Conservation (phyloP, 169 alveolate species). For the Plasmodium blacklocki region DNA sequence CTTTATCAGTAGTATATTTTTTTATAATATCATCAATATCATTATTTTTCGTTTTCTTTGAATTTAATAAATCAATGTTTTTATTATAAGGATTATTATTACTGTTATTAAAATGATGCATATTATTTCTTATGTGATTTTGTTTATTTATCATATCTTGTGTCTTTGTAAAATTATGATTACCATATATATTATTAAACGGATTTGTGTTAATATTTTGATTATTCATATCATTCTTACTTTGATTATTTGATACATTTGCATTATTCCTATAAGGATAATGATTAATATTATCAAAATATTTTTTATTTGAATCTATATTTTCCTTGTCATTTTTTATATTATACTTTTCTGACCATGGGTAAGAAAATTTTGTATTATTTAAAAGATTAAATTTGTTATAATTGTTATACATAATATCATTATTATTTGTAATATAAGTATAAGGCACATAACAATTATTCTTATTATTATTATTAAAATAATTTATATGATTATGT, state of each 20-base stretch:
- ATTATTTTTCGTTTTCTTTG: not conserved
- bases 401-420: not conserved
- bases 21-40: constrained; percentile 43
- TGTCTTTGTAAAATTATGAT: constrained; percentile 1
- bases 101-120: not conserved
- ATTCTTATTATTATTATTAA: not conserved
- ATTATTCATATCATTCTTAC: not conserved
- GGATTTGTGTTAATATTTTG: not conserved
- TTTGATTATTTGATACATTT: not conserved
- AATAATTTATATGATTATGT: not conserved
- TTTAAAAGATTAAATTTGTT: not conserved
- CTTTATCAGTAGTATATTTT: constrained; percentile 20
- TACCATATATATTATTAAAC: not conserved
- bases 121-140: not conserved
- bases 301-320: not conserved
- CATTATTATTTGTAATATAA: not conserved
- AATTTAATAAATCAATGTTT: not conserved
- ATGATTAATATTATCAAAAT: constrained; percentile 1
- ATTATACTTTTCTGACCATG: not conserved
- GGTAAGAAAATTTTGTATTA: not conserved
- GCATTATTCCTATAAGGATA: not conserved
- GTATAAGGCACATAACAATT: not conserved
- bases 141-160: not conserved
- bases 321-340: not conserved
- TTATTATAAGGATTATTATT: not conserved